phyloP scores from a whole-genome alignment of 208 protist genomes.

The Crithidia sp. region DNA sequence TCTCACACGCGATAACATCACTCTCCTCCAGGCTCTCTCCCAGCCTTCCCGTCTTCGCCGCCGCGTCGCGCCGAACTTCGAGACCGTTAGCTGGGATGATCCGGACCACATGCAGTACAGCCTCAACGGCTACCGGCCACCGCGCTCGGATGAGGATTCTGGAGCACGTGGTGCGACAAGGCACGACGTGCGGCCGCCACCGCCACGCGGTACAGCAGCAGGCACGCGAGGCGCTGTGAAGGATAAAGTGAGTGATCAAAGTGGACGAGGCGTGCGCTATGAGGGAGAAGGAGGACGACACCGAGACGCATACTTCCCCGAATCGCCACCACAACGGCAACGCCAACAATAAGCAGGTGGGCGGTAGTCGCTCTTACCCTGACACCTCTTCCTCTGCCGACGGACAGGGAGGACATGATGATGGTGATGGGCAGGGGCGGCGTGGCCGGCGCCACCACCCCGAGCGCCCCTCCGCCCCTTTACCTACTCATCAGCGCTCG shows the following conservation, averaged over 20 bases:
- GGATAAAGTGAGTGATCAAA: no score
- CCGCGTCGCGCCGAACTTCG: conserved; percentile 27
- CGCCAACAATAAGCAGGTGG: neutral
- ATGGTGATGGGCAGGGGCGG: no score
- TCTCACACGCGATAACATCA: conserved; percentile 5
- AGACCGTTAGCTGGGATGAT: conserved; percentile 15
- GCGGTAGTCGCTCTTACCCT: no score
- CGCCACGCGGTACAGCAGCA: neutral
- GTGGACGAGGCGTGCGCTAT: no score
- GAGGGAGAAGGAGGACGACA: no score
- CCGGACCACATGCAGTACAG: conserved; percentile 29
- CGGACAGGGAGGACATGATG: no score
- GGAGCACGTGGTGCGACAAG: neutral
- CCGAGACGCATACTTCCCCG: no score
- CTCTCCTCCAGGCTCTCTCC: conserved; percentile 21
- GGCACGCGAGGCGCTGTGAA: neutral
- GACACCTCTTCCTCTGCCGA: no score
- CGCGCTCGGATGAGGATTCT: neutral
- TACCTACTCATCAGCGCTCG: neutral
- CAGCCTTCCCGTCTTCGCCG: conserved; percentile 26
- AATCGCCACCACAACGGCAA: neutral
- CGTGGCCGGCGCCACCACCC: neutral
- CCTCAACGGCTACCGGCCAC: conserved; percentile 19
- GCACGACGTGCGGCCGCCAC: neutral
- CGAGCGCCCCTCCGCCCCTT: conserved; percentile 7